Evolutionary conservation across 1,139 yeast genomes (phyloP).

Genomic region (Hansenula lynferdii): DNA sequence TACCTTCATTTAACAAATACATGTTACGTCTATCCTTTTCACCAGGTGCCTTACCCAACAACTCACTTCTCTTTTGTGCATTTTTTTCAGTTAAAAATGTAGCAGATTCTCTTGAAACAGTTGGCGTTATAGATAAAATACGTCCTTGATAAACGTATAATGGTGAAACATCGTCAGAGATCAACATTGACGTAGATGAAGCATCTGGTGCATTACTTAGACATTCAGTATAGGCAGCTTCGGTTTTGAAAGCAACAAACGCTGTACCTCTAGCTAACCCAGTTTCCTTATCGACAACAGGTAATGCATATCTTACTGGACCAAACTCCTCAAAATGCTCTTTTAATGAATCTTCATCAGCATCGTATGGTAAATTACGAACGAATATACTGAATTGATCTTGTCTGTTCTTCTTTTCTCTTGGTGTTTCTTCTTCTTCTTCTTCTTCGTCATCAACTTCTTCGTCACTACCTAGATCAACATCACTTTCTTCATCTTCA

Average conservation of each 20-base stretch:
- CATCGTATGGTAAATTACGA: constrained; percentile 92
- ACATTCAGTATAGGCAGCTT: constrained; percentile 63
- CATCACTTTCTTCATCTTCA: constrained; percentile 27
- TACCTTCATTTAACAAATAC: constrained; percentile 88
- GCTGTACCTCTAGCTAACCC: constrained; percentile 94
- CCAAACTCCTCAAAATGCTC: constrained; percentile 86
- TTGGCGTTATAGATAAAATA: constrained; percentile 73
- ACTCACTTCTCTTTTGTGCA: constrained; percentile 66
- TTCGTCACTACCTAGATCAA: constrained; percentile 27
- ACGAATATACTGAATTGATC: constrained; percentile 76
- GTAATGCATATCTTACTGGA: constrained; percentile 84
- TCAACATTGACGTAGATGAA: constrained; percentile 72
- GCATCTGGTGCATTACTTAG: constrained; percentile 72
- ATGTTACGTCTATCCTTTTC: constrained; percentile 82
- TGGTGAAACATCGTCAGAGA: constrained; percentile 89
- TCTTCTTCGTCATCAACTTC: constrained; percentile 30
- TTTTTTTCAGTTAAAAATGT: constrained; percentile 67
- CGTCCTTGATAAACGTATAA: constrained; percentile 92
- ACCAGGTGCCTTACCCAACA: constrained; percentile 74
- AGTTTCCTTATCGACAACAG: constrained; percentile 82
- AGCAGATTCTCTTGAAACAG: constrained; percentile 90
- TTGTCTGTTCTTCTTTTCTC: constrained; percentile 49
- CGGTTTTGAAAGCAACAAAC: constrained; percentile 75
- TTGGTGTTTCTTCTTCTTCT: constrained; percentile 29
- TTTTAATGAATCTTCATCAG: constrained; percentile 70